These are phyloP conservation scores for Cryphonectria radicalis DNA, from an alignment of 2,329 filamentous ascomycete genomes.

Conservation along the genomic window DNA sequence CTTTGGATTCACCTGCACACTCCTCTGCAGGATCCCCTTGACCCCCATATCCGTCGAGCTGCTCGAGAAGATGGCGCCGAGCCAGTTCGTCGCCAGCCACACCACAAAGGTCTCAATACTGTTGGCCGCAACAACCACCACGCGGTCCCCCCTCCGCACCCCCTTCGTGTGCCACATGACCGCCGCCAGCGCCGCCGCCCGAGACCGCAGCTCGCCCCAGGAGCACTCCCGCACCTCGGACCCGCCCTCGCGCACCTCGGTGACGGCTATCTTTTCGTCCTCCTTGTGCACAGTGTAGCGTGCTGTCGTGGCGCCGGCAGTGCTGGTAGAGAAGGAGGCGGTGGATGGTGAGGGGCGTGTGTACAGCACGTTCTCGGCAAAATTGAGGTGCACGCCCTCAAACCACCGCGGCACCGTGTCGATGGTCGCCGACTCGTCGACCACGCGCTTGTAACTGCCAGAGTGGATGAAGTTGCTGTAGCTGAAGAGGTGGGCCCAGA, in stretches of 20 bases:
- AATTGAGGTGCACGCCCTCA: slow-evolving; percentile 73
- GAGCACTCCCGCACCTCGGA: slow-evolving; percentile 60
- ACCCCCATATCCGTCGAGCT: slow-evolving; percentile 84
- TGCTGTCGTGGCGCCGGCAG: slow-evolving; percentile 41
- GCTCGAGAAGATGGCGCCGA: slow-evolving; percentile 77
- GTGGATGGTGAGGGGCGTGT: slow-evolving; percentile 44
- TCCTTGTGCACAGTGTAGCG: slow-evolving; percentile 66
- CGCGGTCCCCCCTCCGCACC: slow-evolving; percentile 71
- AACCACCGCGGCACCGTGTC: slow-evolving; percentile 79
- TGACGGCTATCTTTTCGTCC: slow-evolving; percentile 71
- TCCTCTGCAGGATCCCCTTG: slow-evolving; percentile 74
- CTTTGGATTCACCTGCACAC: slow-evolving; percentile 75
- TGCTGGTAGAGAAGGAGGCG: no score
- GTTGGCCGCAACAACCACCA: slow-evolving; percentile 77
- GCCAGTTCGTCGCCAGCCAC: slow-evolving; percentile 69
- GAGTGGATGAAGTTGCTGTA: slow-evolving; percentile 64
- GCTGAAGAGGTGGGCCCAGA: slow-evolving; percentile 69
- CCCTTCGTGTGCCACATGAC: slow-evolving; percentile 67
- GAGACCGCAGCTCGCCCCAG: slow-evolving; percentile 67
- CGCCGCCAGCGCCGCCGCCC: slow-evolving; percentile 63
- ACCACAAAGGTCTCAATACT: slow-evolving; percentile 74
- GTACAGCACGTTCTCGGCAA: slow-evolving; percentile 80
- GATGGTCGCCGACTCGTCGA: slow-evolving; percentile 73
- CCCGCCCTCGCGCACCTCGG: slow-evolving; percentile 72
- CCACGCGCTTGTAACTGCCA: slow-evolving; percentile 61